Evolutionary conservation across 2,329 filamentous ascomycete species (phyloP).

Genomic region (Fusarium agapanthi): DNA sequence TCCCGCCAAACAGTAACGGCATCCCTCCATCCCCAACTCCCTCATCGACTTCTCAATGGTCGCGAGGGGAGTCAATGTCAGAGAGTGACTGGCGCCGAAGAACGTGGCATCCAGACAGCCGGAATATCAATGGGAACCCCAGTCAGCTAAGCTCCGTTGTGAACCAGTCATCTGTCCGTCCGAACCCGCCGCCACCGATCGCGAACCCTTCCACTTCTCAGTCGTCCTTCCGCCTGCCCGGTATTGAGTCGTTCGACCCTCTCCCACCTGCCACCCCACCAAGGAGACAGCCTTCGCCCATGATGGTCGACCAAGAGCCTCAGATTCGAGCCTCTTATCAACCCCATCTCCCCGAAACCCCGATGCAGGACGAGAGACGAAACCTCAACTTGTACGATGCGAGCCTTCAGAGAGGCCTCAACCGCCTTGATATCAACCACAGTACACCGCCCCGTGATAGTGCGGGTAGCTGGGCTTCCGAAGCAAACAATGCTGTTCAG

Average conservation of each 20-base stretch:
- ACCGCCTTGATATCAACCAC: slow-evolving; percentile 70
- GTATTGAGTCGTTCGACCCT: slow-evolving; percentile 91
- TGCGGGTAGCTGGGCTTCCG: slow-evolving; percentile 65
- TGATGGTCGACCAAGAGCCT: slow-evolving; percentile 73
- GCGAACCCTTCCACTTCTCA: slow-evolving; percentile 60
- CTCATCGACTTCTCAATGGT: slow-evolving; percentile 69
- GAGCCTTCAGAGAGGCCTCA: slow-evolving; percentile 72
- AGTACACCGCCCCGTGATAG: slow-evolving; percentile 61
- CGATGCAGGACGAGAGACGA: slow-evolving; percentile 56
- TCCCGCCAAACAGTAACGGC: slow-evolving; percentile 66
- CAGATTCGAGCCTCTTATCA: slow-evolving; percentile 46
- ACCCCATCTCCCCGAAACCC: slow-evolving; percentile 42
- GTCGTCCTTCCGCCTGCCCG: slow-evolving; percentile 75
- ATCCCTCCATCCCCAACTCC: slow-evolving; percentile 72
- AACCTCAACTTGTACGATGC: slow-evolving; percentile 70
- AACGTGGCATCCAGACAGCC: slow-evolving; percentile 89
- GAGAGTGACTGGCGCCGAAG: slow-evolving; percentile 84
- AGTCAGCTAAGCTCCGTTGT: slow-evolving; percentile 81
- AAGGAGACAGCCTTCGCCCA: slow-evolving; percentile 74
- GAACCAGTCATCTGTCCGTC: slow-evolving; percentile 70
- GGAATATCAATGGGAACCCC: slow-evolving; percentile 68
- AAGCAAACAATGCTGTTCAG: slow-evolving; percentile 64
- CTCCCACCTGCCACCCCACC: slow-evolving; percentile 71
- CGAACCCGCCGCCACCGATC: slow-evolving; percentile 60
- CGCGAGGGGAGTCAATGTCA: slow-evolving; percentile 70